These are phyloP conservation scores for Xylaria venustula DNA, from an alignment of 495 filamentous ascomycete genomes.

Conservation along the genomic window DNA sequence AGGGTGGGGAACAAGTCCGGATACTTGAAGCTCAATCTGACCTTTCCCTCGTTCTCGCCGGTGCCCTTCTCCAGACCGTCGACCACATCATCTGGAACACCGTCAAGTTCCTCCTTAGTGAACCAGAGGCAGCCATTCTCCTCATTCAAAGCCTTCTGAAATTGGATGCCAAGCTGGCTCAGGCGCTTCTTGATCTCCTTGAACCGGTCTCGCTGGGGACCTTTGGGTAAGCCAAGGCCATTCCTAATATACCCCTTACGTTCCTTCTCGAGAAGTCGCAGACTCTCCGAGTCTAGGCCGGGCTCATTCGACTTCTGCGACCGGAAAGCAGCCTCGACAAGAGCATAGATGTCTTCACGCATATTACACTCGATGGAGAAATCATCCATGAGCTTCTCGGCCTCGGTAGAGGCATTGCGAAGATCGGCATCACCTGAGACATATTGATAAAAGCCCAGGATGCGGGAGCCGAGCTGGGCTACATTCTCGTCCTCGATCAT, in stretches of 20 bases:
- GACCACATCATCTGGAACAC: slow-evolving; percentile 57
- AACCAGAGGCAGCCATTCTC: slow-evolving; percentile 63
- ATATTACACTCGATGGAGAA: slow-evolving; percentile 59
- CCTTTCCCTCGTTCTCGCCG: slow-evolving; percentile 62
- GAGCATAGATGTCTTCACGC: slow-evolving; percentile 60
- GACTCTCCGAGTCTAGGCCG: slow-evolving; percentile 47
- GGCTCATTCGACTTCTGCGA: slow-evolving; percentile 41
- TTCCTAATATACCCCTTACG: slow-evolving; percentile 58
- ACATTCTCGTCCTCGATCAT: slow-evolving; percentile 68
- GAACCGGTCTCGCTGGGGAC: slow-evolving; percentile 57
- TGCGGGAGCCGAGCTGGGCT: slow-evolving; percentile 56
- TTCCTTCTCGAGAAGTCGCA: slow-evolving; percentile 56
- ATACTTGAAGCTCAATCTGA: slow-evolving; percentile 61
- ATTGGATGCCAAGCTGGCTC: slow-evolving; percentile 55
- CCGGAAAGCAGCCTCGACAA: slow-evolving; percentile 55
- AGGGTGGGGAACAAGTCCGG: slow-evolving; percentile 60
- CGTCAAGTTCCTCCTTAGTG: slow-evolving; percentile 55
- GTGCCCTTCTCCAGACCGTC: slow-evolving; percentile 66
- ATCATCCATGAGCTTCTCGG: slow-evolving; percentile 60
- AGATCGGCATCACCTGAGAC: slow-evolving; percentile 68
- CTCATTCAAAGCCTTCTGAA: slow-evolving; percentile 61
- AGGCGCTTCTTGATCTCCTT: slow-evolving; percentile 65
- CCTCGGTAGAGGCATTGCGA: slow-evolving; percentile 60
- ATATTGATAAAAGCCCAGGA: slow-evolving; percentile 77
- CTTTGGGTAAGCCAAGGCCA: slow-evolving; percentile 54